Evolutionary conservation across 192 early-diverging fungal species (phyloP).

Genomic region (Umbelopsis sp.): DNA sequence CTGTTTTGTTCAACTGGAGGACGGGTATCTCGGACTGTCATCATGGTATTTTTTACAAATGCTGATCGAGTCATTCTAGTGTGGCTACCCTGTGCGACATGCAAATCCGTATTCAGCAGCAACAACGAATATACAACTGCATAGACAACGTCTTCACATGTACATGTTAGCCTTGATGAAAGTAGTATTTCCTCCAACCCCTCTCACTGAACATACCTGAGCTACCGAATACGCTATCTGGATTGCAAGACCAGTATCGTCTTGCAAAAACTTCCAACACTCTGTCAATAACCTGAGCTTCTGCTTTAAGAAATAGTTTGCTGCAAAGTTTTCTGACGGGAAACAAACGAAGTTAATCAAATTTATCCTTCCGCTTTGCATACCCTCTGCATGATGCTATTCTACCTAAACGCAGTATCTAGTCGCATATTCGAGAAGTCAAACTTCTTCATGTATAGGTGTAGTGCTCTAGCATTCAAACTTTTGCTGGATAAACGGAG

Average conservation of each 20-base stretch:
- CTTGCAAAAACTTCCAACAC: constrained; percentile 81
- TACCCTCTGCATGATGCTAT: neutral
- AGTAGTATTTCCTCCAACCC: neutral
- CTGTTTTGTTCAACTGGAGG: constrained; percentile 10
- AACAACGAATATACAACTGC: constrained; percentile 84
- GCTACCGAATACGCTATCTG: constrained; percentile 48
- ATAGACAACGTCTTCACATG: constrained; percentile 74
- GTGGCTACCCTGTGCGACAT: constrained; percentile 73
- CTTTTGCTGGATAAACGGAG: neutral
- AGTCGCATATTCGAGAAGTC: constrained; percentile 23
- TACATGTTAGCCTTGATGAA: neutral
- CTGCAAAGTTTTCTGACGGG: constrained; percentile 61
- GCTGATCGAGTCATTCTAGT: constrained; percentile 76
- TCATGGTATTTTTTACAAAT: constrained; percentile 74
- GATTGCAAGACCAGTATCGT: constrained; percentile 85
- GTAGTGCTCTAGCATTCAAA: constrained; percentile 20
- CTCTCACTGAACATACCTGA: constrained; percentile 20
- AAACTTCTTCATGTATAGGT: constrained; percentile 29
- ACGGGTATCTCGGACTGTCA: constrained; percentile 40
- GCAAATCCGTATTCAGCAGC: constrained; percentile 91
- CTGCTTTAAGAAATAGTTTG: constrained; percentile 83
- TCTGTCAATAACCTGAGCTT: constrained; percentile 92
- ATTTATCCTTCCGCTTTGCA: neutral
- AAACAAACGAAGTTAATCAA: no score
- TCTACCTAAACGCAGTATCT: constrained; percentile 35